Base-by-base conservation (phyloP, 352 stramenopile genomes). In the Halophytophthora batemanensis region DNA sequence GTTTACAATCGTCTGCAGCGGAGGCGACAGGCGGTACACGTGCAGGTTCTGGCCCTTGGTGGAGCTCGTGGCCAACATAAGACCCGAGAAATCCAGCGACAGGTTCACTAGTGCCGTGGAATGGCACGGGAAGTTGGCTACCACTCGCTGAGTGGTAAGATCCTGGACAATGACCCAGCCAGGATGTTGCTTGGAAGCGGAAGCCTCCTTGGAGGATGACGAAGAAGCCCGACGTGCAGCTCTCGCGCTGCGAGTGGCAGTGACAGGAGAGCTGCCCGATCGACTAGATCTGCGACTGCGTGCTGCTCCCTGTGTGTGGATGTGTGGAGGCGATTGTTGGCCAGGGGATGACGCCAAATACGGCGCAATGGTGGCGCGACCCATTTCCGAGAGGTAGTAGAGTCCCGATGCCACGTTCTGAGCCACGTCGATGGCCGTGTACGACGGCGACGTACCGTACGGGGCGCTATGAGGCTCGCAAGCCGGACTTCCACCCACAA, bases 401-500 rank as follows among this genome's bases (percentile, higher is more conserved):
- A 96, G 59, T 2, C 83, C 82, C 0, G 82, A 93, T 1, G 86
- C 86, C n/a, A 96, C 76, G 49, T 91, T 91, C 66, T 96, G 85
- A 5, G 86, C 86, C 6, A 93, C 80, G 50, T 93, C 80, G 25
- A 92, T 87, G 6, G 78, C 82, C 15, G 75, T 82, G 57, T 84
- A 86, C 11, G 72, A 57, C n/a, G 75, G 66, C n/a, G 63, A 77
- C 0, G 64, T 59, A 22, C 53, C 66, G 18, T 66, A 56, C 2
- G 63, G 59, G 4, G 51, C 49, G 43, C 64, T 56, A 22, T 53
- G 55, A 47, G 50, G 45, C 14, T 73, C 56, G 2, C 46, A 33
- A 7, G 59, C n/a, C 18, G 70, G 61, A 2, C 62, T 56, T 12
- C 64, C 58, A 38, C 56, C 66, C 37, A 81, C 66, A 17, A 86